Conservation (phyloP, 495 filamentous ascomycete species). For the Zalerion maritima region DNA sequence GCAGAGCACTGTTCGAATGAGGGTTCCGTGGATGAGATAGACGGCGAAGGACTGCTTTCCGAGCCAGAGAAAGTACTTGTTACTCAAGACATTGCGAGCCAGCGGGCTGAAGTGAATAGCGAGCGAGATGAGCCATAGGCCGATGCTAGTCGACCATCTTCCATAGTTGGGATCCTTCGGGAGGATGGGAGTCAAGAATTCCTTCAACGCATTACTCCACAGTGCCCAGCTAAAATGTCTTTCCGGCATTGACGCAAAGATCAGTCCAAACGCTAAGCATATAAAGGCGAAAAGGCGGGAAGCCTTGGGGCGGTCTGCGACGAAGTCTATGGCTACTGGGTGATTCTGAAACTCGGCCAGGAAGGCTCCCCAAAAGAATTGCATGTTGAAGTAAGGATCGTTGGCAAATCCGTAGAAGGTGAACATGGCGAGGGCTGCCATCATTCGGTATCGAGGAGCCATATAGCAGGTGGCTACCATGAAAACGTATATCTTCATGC, state of each 20-base stretch:
- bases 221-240: slow-evolving; percentile 38
- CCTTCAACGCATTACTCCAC: slow-evolving; percentile 41
- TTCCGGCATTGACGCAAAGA: slow-evolving; percentile 46
- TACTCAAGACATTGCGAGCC: slow-evolving; percentile 39
- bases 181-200: slow-evolving; percentile 35
- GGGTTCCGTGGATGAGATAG: slow-evolving; percentile 50
- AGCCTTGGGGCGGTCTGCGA: slow-evolving; percentile 30
- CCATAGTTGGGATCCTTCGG: slow-evolving; percentile 38
- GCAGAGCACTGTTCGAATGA: slow-evolving; percentile 45
- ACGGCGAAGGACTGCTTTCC: slow-evolving; percentile 55
- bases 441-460: slow-evolving; percentile 40
- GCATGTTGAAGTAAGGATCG: slow-evolving; percentile 40
- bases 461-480: slow-evolving; percentile 41
- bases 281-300: slow-evolving; percentile 29
- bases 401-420: slow-evolving; percentile 38
- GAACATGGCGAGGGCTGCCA: slow-evolving; percentile 32
- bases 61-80: slow-evolving; percentile 46
- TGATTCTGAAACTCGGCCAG: slow-evolving; percentile 46
- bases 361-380: slow-evolving; percentile 50
- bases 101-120: slow-evolving; percentile 42
- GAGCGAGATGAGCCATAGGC: slow-evolving; percentile 38
- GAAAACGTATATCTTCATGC: slow-evolving; percentile 45
- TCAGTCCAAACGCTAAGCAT: slow-evolving; percentile 34
- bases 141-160: slow-evolving; percentile 38
- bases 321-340: slow-evolving; percentile 32